Base-by-base conservation (phyloP, 73 alveolate species). In the Paramecium biaurelia region DNA sequence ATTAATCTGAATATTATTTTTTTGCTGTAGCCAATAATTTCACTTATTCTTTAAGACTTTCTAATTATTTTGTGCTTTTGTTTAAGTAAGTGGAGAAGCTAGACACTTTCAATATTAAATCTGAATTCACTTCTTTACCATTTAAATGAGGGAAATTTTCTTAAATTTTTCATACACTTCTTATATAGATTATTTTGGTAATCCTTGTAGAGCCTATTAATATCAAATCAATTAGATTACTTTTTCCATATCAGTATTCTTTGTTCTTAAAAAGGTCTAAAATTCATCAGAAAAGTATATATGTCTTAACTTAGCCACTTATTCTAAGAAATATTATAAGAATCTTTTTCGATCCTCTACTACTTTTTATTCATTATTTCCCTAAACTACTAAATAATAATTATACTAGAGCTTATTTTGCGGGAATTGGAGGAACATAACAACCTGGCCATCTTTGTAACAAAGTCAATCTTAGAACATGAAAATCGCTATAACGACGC, bases 401-500 rank as follows among this genome's bases (percentile, higher is more conserved):
- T 12, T 10, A 74, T 92, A 92, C 92, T 0, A 92, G 9, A 57
- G 57, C 57, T 26, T 86, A 43, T 58, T 92, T 92, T 14, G 94
- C 85, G 11, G 94, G 94, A 68, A 92, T 92, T 32, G 94, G 92
- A 45, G 93, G 94, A 43, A 92, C 82, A 82, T 38, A 92, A 58
- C 94, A 92, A 14, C 92, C 93, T 28, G 94, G 96, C 94, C 96
- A 92, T 67, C 92, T 85, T 53, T 59, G 20, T 5, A 34, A 53
- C 18, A 92, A 70, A 24, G 49, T 26, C 7, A 70, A 15, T 34
- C 94, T 85, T 1, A 87, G 41, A 11, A 41, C 37, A 67, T 70
- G 72, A 58, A 70, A 92, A 34, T 92, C 94, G 26, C 53, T 86
- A 86, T 87, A 92, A 89, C 92, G 24, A 56, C 94, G 18, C 1